Evolutionary conservation across 371 early-diverging fungal genomes (phyloP).

Genomic region (Mucor racemosus): DNA sequence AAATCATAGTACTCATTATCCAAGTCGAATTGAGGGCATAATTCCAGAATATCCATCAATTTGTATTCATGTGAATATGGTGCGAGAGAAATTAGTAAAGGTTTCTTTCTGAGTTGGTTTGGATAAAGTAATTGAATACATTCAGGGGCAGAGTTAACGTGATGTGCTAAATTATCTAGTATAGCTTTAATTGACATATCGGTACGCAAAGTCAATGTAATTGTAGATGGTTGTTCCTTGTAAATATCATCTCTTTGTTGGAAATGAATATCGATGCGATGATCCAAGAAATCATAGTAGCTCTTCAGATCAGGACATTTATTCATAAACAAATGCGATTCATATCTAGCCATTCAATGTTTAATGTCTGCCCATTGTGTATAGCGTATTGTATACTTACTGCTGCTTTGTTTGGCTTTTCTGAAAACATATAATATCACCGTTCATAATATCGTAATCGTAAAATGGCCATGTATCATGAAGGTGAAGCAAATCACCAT

Average conservation of each 20-base stretch:
- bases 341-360: too few species aligned
- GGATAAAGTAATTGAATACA: conserved; percentile 16
- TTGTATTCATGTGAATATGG: neutral
- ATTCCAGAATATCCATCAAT: neutral
- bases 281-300: too few species aligned
- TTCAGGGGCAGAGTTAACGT: conserved; percentile 17
- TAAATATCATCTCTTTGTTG: too few species aligned
- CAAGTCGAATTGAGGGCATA: neutral
- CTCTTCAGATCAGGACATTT: neutral
- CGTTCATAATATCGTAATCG: conserved; percentile 72
- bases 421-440: conserved; percentile 88
- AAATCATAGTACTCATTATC: neutral
- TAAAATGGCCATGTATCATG: neutral
- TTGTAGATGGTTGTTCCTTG: conserved; percentile 30
- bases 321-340: too few species aligned
- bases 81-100: neutral
- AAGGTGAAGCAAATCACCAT: neutral
- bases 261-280: too few species aligned
- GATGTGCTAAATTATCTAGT: conserved; percentile 9
- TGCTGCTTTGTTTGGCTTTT: conserved; percentile 49
- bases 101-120: neutral
- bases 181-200: conserved; percentile 22
- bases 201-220: conserved; percentile 1
- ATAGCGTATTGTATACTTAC: conserved; percentile 20
- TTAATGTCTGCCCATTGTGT: too few species aligned